These are phyloP conservation scores for Lanmaoa pseudosensibilis DNA, from an alignment of 768 basidiomycete genomes.

Conservation along the genomic window DNA sequence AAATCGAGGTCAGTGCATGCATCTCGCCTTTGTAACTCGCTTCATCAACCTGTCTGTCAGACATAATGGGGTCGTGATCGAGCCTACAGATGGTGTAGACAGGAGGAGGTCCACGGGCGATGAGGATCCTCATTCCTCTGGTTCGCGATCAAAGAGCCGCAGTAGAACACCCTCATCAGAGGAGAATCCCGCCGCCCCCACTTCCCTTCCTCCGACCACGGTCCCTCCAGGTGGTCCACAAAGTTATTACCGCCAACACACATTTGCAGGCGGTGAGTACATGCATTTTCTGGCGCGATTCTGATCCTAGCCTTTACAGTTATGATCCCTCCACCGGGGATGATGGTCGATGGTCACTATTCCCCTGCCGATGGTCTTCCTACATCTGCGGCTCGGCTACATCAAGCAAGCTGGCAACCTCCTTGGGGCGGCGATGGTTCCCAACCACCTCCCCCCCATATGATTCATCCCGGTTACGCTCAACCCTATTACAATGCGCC, in stretches of 20 bases:
- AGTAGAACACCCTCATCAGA: slow-evolving; percentile 48
- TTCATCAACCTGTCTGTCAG: slow-evolving; percentile 25
- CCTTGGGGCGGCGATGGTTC: slow-evolving; percentile 37
- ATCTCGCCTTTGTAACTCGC: slow-evolving; percentile 1
- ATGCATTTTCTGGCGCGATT: not conserved
- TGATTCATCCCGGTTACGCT: slow-evolving; percentile 38
- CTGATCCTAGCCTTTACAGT: slow-evolving; percentile 30
- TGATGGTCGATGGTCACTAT: slow-evolving; percentile 44
- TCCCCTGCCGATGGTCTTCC: slow-evolving; percentile 46
- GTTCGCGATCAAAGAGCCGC: slow-evolving; percentile 50
- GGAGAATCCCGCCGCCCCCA: slow-evolving; percentile 38
- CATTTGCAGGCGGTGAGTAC: slow-evolving; percentile 43
- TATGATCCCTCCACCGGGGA: slow-evolving; percentile 42
- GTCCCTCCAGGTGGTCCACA: slow-evolving; percentile 40
- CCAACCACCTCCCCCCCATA: slow-evolving; percentile 33
- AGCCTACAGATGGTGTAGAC: slow-evolving; percentile 38
- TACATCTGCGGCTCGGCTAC: slow-evolving; percentile 52
- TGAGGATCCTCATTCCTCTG: slow-evolving; percentile 36
- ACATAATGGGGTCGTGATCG: slow-evolving; percentile 68
- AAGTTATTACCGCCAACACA: slow-evolving; percentile 69
- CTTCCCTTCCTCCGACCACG: slow-evolving; percentile 36
- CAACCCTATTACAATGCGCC: slow-evolving; percentile 36
- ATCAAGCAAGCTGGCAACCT: slow-evolving; percentile 43
- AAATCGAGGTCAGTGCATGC: slow-evolving; percentile 60
- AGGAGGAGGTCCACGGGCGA: slow-evolving; percentile 22